Evolutionary conservation across 805 yeast genomes (phyloP).

Genomic region (Candida maltosa): DNA sequence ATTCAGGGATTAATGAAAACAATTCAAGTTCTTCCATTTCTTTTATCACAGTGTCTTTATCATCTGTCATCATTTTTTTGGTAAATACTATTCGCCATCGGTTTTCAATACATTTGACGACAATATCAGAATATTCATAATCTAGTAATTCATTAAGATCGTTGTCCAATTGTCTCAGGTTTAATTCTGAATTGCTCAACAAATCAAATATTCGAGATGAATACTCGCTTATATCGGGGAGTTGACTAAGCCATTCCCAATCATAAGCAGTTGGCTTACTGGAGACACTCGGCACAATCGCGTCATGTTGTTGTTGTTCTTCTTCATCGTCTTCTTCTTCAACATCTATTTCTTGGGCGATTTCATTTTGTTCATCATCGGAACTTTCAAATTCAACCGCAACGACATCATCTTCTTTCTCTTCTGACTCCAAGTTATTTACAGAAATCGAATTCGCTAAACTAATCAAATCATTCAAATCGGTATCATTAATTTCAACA

Average conservation of each 20-base stretch:
- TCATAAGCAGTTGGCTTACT: neutral
- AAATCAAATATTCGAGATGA: conserved; percentile 26
- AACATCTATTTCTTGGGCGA: conserved; percentile 12
- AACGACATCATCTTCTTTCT: conserved; percentile 26
- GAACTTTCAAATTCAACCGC: conserved; percentile 24
- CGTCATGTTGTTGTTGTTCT: neutral
- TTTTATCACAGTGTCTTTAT: conserved; percentile 30
- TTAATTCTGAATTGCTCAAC: conserved; percentile 34
- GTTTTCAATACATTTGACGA: conserved; percentile 48
- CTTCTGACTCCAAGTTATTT: conserved; percentile 42
- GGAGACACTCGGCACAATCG: neutral
- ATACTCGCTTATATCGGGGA: neutral
- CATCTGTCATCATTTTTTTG: conserved; percentile 27
- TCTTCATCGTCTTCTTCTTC: conserved; percentile 20
- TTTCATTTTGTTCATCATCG: conserved; percentile 21
- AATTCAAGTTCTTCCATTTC: conserved; percentile 46
- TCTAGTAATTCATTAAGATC: conserved; percentile 54
- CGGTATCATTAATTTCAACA: conserved; percentile 34
- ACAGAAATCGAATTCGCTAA: conserved; percentile 44
- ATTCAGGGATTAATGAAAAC: conserved; percentile 39
- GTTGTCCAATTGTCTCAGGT: conserved; percentile 48
- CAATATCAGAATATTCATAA: conserved; percentile 49
- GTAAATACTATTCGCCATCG: conserved; percentile 54
- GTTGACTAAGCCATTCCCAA: conserved; percentile 5
- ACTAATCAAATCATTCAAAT: conserved; percentile 42